Base-by-base conservation (phyloP, 2,329 filamentous ascomycete genomes). In the Calonectria naviculata region DNA sequence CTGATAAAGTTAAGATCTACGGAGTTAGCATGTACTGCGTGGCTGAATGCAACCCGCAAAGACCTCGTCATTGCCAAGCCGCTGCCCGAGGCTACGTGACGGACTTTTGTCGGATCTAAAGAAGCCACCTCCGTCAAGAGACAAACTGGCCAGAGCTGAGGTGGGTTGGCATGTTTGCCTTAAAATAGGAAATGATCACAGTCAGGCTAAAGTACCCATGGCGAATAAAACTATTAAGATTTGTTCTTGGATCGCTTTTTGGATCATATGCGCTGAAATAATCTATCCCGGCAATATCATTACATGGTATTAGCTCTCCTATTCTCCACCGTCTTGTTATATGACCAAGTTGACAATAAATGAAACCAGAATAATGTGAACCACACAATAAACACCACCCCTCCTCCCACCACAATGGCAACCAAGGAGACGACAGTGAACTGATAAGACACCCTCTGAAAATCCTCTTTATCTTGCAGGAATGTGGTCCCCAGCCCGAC, bases 281-380 rank as follows among this genome's bases (percentile, higher is more conserved):
- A 3, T 9, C 7, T 44, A 9, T 21, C 10, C 19, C 9, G 12
- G 9, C 9, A 46, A 24, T 24, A n/a, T 13, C 8, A 24, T 13
- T 46, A 13, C 42, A 24, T 46, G 41, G 19, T 44, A 19, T 5
- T 44, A 5, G 0, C 5, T 9, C 52, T 21, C 3, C 34, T 36
- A 0, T 58, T 7, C 12, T 38, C 6, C 21, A 58, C 52, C n/a
- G 7, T 9, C 24, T 38, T 38, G 19, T 58, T 58, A 26, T 58
- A 58, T 2, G 52, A 38, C 52, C 31, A 28, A 19, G 63, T 66
- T 6, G 63, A 62, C 8, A 66, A 26, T 4, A 66, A 42, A n/a
- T 70, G 68, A 31, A 67, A 72, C 49, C 61, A 65, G 12, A 69
- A 69, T 19, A 71, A 63, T 5, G 62, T 17, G 19, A 24, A 65